phyloP scores from a whole-genome alignment of 106 monocot genomes.

The Dendrobium chrysotoxum region DNA sequence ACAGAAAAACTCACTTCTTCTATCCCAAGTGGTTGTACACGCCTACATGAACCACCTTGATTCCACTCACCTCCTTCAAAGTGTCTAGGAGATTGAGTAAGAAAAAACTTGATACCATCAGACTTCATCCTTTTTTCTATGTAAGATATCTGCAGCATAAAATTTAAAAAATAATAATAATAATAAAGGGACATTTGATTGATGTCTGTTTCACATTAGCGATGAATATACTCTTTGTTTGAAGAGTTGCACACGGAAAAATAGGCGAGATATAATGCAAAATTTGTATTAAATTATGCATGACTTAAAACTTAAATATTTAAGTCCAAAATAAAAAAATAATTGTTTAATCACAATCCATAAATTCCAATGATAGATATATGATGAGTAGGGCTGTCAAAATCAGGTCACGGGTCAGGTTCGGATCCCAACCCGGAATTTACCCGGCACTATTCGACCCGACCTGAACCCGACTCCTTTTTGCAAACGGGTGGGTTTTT shows the following conservation, averaged over 20 bases:
- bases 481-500: too few relatives aligned
- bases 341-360: too few relatives aligned
- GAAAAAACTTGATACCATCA: slow-evolving; percentile 42
- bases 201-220: not conserved
- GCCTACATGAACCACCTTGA: slow-evolving; percentile 71
- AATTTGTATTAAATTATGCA: not conserved
- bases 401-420: too few relatives aligned
- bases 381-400: too few relatives aligned
- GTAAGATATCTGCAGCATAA: slow-evolving; percentile 50
- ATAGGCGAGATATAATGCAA: not conserved
- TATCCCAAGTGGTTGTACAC: slow-evolving; percentile 37
- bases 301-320: not conserved
- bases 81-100: slow-evolving; percentile 95
- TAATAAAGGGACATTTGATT: not conserved
- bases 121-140: slow-evolving; percentile 34
- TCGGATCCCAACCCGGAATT: too few relatives aligned
- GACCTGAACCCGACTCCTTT: too few relatives aligned
- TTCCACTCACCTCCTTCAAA: slow-evolving; percentile 99
- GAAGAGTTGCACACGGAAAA: not conserved
- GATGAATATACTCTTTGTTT: not conserved
- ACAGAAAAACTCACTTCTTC: slow-evolving; percentile 32
- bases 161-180: not conserved
- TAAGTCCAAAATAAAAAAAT: not conserved
- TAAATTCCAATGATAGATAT: too few relatives aligned
- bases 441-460: too few relatives aligned